Evolutionary conservation across 176 grass and related monocot species (phyloP), one percentile per base, ranked within the genome.

Genomic region (Zea luxurians): DNA sequence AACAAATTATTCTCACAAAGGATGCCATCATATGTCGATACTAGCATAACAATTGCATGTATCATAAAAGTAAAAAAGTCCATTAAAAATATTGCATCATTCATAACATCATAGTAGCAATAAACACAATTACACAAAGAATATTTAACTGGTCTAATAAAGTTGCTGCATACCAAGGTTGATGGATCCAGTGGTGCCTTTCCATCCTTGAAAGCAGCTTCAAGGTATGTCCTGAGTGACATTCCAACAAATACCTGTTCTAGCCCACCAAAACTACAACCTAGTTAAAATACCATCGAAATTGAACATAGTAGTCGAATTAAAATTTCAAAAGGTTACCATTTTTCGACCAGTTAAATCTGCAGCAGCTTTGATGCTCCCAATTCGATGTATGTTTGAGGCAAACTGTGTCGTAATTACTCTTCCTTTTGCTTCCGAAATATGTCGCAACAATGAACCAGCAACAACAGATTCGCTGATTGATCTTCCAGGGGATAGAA

Each of bases 141-240:
- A 70, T 35, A 80, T 58, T 21, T 16, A 71, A 61, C 3, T 54
- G 46, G 43, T 74, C 17, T 16, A 89, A 59, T 68, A 70, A 80
- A 84, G 36, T 82, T 45, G 58, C 43, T 64, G 37, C 81, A 47
- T 95, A 99, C 96, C 92, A 99, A 87, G n/a, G 90, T 91, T 82
- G 96, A 99, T 81, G 96, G 96, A 99, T 99, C 96, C 78, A 99
- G 79, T 61, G 96, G 96, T 86, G 96, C 92, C 66, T 93, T 95
- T 84, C 92, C 96, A 89, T 99, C 96, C 88, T 86, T 99, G 72
- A 99, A 99, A 87, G 96, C 92, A 87, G 96, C 96, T 77, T 99
- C 96, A 77, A 99, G 86, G 83, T 99, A 99, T 43, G 92, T 95
- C 88, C 91, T 92, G 37, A 99, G 88, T 64, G 92, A 99, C 96